A percentile compares a stretch with the other conserved stretches of the same genome.
Conservation (phyloP, 2,329 filamentous ascomycete species). For the Teratosphaeria gauchensis region DNA sequence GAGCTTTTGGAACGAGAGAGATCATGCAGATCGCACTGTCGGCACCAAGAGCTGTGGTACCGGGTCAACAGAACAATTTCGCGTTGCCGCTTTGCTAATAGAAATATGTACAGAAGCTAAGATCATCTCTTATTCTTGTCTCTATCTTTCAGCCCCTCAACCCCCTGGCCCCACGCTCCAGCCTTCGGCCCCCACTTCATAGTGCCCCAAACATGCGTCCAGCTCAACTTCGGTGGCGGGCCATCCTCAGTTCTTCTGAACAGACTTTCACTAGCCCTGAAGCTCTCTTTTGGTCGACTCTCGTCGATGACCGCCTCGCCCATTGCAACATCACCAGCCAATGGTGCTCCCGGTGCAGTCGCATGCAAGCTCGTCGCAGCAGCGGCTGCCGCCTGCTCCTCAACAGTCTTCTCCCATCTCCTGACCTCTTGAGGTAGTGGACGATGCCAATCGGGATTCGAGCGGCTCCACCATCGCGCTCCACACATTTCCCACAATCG, state of each 20-base stretch:
- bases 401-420: conserved; percentile 51
- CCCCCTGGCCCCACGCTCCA: conserved; percentile 43
- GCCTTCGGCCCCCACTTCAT: conserved; percentile 44
- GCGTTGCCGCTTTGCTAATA: neutral
- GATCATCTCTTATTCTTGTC: conserved; percentile 21
- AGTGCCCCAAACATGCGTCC: conserved; percentile 46
- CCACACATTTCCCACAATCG: conserved; percentile 78
- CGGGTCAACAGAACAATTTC: neutral
- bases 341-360: neutral
- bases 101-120: neutral
- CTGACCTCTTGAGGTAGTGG: conserved; percentile 55
- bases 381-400: neutral
- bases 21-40: neutral
- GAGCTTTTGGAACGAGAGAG: neutral
- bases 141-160: conserved; percentile 36
- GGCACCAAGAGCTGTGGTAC: neutral
- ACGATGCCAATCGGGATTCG: conserved; percentile 55
- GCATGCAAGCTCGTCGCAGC: neutral
- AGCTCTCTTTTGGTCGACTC: conserved; percentile 26
- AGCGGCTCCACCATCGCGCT: conserved; percentile 57
- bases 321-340: conserved; percentile 11
- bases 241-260: conserved; percentile 33
- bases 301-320: conserved; percentile 14
- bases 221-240: conserved; percentile 42
- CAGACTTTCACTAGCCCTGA: conserved; percentile 31